These are phyloP conservation scores for Toxicodendron radicans DNA, from an alignment of 345 rosid species.

Conservation along the genomic window DNA sequence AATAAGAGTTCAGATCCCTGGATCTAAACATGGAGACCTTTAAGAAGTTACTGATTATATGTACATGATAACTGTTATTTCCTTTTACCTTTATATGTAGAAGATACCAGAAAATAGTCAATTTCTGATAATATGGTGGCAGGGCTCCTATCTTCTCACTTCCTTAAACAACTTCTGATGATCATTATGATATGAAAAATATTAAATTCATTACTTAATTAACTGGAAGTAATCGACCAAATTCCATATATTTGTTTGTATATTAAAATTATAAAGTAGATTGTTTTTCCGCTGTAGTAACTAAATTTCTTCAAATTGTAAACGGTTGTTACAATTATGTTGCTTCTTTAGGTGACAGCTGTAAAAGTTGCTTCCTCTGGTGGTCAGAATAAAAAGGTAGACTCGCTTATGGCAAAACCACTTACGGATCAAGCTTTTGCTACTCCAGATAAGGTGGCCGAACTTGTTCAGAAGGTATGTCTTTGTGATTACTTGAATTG, in stretches of 20 bases:
- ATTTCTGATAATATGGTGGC: not conserved
- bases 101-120: not conserved
- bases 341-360: constrained; percentile 70
- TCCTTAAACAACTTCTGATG: not conserved
- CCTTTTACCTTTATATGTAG: not conserved
- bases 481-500: not conserved
- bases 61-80: not conserved
- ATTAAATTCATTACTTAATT: not conserved
- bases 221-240: not conserved
- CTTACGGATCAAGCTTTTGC: constrained; percentile 97
- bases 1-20: not conserved
- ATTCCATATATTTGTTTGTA: not conserved
- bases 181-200: not conserved
- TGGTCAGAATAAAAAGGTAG: constrained; percentile 60
- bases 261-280: not conserved
- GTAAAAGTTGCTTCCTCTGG: constrained; percentile 76
- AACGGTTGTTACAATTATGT: constrained; percentile 1
- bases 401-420: constrained; percentile 75
- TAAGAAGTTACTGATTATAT: not conserved
- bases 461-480: constrained; percentile 87
- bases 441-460: constrained; percentile 91
- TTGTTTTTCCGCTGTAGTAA: not conserved
- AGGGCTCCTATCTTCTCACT: not conserved
- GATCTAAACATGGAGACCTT: not conserved
- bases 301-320: constrained; percentile 1